Percentiles rank a stretch among this genome's conserved stretches.
Conservation (phyloP, 192 early-diverging fungal genomes). For the Linderina pennispora region DNA sequence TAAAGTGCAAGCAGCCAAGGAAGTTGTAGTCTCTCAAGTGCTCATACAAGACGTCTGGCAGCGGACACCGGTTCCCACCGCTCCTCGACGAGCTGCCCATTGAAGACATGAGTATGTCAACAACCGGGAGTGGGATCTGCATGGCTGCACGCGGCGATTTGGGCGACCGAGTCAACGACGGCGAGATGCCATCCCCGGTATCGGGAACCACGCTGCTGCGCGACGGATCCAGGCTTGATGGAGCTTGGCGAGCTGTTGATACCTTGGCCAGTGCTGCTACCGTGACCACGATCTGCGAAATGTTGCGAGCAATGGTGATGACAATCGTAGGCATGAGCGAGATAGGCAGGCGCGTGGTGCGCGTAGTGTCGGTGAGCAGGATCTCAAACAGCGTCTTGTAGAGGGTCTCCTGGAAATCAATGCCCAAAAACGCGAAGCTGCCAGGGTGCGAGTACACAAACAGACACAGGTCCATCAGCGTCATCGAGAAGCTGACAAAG, state of each 20-base stretch:
- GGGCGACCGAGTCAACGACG: conserved; percentile 7
- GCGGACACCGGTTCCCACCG: conserved; percentile 35
- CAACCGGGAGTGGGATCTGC: conserved; percentile 36
- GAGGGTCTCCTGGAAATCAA: conserved; percentile 36
- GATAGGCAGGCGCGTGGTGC: conserved; percentile 34
- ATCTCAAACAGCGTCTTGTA: conserved; percentile 47
- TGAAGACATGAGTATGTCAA: conserved; percentile 30
- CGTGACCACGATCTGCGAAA: conserved; percentile 43
- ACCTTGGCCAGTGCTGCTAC: conserved; percentile 29
- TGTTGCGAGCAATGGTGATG: conserved; percentile 37
- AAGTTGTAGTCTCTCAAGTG: conserved; percentile 38
- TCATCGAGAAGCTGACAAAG: conserved; percentile 39
- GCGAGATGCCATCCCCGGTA: conserved; percentile 6
- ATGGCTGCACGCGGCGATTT: conserved; percentile 27
- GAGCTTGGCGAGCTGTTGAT: background rate
- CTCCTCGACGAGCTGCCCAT: conserved; percentile 24
- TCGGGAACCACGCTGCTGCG: background rate
- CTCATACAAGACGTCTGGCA: conserved; percentile 25
- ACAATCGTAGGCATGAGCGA: conserved; percentile 34
- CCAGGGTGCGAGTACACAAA: conserved; percentile 47
- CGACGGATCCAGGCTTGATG: background rate
- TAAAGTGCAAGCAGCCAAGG: conserved; percentile 42
- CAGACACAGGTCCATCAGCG: conserved; percentile 41
- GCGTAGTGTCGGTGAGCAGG: conserved; percentile 31
- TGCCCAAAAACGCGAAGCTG: conserved; percentile 38